phyloP scores from a whole-genome alignment of 1,139 yeast genomes.

The Blastobotrys ciferrii region DNA sequence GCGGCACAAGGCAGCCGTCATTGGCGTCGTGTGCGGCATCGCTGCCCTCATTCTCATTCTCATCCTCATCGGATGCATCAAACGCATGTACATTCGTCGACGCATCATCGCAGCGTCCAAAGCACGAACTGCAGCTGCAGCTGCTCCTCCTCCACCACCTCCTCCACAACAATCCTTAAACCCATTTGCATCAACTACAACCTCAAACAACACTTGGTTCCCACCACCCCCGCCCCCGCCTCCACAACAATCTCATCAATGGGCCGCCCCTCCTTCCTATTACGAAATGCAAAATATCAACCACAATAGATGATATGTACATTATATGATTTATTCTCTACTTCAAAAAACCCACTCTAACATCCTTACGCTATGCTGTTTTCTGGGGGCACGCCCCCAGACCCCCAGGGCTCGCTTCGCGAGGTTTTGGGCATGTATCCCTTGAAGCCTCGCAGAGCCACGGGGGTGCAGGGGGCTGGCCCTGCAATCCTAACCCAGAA shows the following conservation, averaged over 20 bases:
- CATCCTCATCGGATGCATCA: slow-evolving; percentile 16
- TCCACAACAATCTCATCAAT: not conserved
- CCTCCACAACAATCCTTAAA: not conserved
- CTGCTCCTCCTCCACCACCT: slow-evolving; percentile 3
- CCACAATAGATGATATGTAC: not conserved
- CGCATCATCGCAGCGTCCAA: not conserved
- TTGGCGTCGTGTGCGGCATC: slow-evolving; percentile 29
- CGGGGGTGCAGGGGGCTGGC: too few relatives aligned
- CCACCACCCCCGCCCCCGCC: slow-evolving; percentile 15
- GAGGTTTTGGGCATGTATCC: too few relatives aligned
- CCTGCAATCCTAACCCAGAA: too few relatives aligned
- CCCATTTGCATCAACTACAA: not conserved
- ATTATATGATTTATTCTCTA: not conserved
- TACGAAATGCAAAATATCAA: slow-evolving; percentile 11
- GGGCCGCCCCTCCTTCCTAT: not conserved
- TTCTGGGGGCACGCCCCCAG: too few relatives aligned
- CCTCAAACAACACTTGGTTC: not conserved
- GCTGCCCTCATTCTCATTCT: slow-evolving; percentile 27
- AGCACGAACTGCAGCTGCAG: slow-evolving; percentile 15
- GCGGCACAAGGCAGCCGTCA: slow-evolving; percentile 26
- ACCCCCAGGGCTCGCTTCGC: too few relatives aligned
- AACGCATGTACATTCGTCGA: slow-evolving; percentile 9
- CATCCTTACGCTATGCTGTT: not conserved
- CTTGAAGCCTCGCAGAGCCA: too few relatives aligned
- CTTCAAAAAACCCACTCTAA: too few relatives aligned